Evolutionary conservation across 2,329 filamentous ascomycete species (phyloP).

Genomic region (Trichoderma gracile): DNA sequence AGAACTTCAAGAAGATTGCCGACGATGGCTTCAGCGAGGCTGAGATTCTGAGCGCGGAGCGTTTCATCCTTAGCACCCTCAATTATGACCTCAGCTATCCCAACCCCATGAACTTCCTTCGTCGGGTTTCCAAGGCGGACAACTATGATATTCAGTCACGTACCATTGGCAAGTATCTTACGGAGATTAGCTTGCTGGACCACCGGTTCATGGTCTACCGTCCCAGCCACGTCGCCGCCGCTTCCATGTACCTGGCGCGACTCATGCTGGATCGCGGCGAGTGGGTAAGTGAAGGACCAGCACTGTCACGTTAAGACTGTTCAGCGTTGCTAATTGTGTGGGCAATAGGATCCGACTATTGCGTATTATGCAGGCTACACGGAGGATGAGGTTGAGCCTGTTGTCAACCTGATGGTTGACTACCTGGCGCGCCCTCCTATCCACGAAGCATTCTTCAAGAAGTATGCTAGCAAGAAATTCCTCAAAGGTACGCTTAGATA

Average conservation of each 20-base stretch:
- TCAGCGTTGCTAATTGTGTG: neutral
- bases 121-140: conserved; percentile 97
- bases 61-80: conserved; percentile 85
- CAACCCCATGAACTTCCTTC: conserved; percentile 99
- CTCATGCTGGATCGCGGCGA: conserved; percentile 86
- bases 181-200: conserved; percentile 94
- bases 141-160: conserved; percentile 98
- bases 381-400: conserved; percentile 88
- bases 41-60: conserved; percentile 95
- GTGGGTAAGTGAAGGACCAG: conserved; percentile 66
- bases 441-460: conserved; percentile 99
- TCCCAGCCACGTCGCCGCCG: conserved; percentile 87
- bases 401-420: conserved; percentile 93
- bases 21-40: conserved; percentile 94
- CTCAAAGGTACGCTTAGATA: conserved; percentile 77
- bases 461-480: conserved; percentile 99
- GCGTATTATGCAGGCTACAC: conserved; percentile 90
- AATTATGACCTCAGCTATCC: conserved; percentile 98
- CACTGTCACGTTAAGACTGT: neutral
- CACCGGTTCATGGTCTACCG: conserved; percentile 89
- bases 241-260: conserved; percentile 91
- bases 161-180: conserved; percentile 94
- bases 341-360: conserved; percentile 72
- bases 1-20: conserved; percentile 95
- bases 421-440: conserved; percentile 88